Evolutionary conservation across 352 stramenopile genomes (phyloP).

Genomic region (Thraustochytrium sp.): DNA sequence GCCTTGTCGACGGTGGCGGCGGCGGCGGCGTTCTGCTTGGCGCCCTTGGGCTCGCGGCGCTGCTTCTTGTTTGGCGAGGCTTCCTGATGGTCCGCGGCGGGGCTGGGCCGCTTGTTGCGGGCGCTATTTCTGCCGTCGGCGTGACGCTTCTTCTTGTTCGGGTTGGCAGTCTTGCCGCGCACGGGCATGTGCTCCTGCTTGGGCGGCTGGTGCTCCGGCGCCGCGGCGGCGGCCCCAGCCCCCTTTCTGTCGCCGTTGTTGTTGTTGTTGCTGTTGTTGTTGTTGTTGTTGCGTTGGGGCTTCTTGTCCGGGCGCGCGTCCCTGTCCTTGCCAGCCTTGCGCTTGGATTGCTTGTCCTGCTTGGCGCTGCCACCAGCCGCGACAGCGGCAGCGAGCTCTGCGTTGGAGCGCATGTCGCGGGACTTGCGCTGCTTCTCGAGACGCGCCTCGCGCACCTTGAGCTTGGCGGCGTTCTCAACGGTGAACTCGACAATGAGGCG

Average conservation of each 20-base stretch:
- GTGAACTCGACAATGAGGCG: slow-evolving; percentile 79
- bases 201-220: neutral
- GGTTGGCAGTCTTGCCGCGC: neutral
- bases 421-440: slow-evolving; percentile 3
- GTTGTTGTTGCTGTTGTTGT: neutral
- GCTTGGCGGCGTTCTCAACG: slow-evolving; percentile 75
- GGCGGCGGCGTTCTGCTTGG: neutral
- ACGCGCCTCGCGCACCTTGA: slow-evolving; percentile 30
- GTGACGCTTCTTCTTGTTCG: neutral
- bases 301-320: neutral
- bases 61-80: neutral
- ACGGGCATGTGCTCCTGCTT: no score
- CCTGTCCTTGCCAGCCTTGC: neutral
- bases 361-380: neutral
- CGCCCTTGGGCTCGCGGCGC: neutral
- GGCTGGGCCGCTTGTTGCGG: neutral
- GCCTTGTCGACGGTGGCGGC: neutral
- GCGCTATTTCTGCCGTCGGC: neutral
- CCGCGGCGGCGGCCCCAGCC: neutral
- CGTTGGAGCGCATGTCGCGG: neutral
- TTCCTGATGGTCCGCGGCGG: neutral
- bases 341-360: neutral
- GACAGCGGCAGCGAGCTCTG: neutral
- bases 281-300: neutral
- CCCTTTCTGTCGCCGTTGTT: no score